These are phyloP conservation scores for Phanerochaete sordida DNA, from an alignment of 768 basidiomycete species.

Conservation along the genomic window DNA sequence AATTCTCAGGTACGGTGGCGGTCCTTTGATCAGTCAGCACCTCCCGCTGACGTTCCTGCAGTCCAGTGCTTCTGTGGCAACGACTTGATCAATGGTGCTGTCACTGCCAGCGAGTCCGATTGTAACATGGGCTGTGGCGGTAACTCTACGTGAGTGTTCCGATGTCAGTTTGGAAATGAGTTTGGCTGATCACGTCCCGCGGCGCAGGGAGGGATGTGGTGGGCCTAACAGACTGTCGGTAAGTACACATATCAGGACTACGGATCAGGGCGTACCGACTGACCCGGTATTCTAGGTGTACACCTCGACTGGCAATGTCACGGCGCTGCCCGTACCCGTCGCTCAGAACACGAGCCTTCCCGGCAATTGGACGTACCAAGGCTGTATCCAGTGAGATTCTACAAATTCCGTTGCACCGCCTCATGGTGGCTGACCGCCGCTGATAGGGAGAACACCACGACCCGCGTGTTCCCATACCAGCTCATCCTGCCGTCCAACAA, in stretches of 20 bases:
- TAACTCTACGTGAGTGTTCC: slow-evolving; percentile 48
- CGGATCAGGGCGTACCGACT: background rate
- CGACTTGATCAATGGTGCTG: slow-evolving; percentile 58
- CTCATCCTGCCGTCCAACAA: slow-evolving; percentile 58
- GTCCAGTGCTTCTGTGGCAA: slow-evolving; percentile 54
- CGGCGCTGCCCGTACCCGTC: slow-evolving; percentile 55
- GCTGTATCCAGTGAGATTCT: slow-evolving; percentile 53
- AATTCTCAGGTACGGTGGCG: slow-evolving; percentile 49
- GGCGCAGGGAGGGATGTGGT: slow-evolving; percentile 62
- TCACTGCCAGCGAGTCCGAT: slow-evolving; percentile 38
- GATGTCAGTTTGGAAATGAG: background rate
- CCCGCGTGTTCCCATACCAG: slow-evolving; percentile 59
- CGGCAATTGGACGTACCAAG: slow-evolving; percentile 59
- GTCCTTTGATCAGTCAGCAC: background rate
- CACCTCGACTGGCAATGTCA: slow-evolving; percentile 46
- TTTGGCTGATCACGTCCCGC: slow-evolving; percentile 5
- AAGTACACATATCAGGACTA: background rate
- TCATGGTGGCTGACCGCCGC: background rate
- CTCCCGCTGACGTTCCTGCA: background rate
- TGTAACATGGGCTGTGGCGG: slow-evolving; percentile 80
- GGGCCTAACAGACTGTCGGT: slow-evolving; percentile 67
- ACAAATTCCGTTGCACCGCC: background rate
- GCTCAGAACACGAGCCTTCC: slow-evolving; percentile 55
- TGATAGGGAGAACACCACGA: background rate
- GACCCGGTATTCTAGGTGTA: slow-evolving; percentile 37